Evolutionary conservation across 331 rosid species (phyloP).

Genomic region (Quercus tomentella): DNA sequence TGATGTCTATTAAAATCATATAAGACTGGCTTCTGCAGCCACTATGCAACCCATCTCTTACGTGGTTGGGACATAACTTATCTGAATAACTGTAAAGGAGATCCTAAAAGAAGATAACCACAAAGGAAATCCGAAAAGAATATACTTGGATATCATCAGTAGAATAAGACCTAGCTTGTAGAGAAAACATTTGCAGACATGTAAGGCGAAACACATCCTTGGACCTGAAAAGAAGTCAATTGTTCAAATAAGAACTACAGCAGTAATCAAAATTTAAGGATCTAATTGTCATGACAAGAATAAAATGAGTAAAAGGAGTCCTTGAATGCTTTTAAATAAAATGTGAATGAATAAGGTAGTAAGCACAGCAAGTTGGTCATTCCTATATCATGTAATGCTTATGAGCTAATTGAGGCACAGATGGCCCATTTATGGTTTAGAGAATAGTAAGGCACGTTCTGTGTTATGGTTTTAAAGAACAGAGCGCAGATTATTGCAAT

Average conservation of each 20-base stretch:
- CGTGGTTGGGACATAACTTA: not conserved
- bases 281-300: not conserved
- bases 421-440: not conserved
- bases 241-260: constrained; percentile 1
- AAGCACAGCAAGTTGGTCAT: not conserved
- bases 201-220: constrained; percentile 76
- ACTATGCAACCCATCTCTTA: not conserved
- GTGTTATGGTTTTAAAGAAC: not conserved
- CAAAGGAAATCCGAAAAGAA: not conserved
- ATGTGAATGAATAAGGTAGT: not conserved
- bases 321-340: not conserved
- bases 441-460: not conserved
- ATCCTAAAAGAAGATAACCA: not conserved
- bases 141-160: not conserved
- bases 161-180: constrained; percentile 28
- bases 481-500: not conserved
- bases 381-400: not conserved
- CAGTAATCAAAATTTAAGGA: not conserved
- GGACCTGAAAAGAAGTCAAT: constrained; percentile 46
- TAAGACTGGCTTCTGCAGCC: not conserved
- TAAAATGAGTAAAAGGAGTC: not conserved
- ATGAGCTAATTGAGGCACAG: not conserved
- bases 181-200: constrained; percentile 52
- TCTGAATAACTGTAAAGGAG: not conserved
- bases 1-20: not conserved